Conservation (phyloP, 805 yeast species). For the Starmerella apicola region DNA sequence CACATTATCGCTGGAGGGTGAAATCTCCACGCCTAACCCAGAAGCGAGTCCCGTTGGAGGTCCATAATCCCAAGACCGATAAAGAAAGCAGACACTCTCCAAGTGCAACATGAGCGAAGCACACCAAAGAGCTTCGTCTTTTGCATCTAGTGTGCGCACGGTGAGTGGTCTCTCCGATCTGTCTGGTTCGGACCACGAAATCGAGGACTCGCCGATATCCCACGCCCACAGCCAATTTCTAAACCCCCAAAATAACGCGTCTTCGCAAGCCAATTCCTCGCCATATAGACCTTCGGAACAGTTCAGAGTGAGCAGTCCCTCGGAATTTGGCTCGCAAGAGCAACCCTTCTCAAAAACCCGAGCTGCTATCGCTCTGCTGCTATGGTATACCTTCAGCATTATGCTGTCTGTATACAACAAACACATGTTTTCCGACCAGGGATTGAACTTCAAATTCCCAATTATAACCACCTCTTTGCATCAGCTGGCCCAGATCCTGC, state of each 20-base stretch:
- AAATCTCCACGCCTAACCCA: no score
- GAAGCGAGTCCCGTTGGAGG: no score
- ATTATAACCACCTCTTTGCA: slow-evolving; percentile 74
- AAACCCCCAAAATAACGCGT: no score
- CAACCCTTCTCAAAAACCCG: not conserved
- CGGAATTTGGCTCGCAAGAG: not conserved
- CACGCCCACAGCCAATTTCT: no score
- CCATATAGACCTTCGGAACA: no score
- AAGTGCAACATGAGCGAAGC: no score
- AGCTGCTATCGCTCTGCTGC: slow-evolving; percentile 16
- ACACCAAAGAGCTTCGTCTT: slow-evolving; percentile 4
- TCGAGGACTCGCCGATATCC: slow-evolving; percentile 2
- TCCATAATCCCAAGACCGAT: no score
- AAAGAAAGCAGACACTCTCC: no score
- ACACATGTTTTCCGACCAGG: slow-evolving; percentile 84
- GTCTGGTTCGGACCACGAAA: slow-evolving; percentile 8
- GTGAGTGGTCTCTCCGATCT: slow-evolving; percentile 8
- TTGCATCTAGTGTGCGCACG: slow-evolving; percentile 1
- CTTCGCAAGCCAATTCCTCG: no score
- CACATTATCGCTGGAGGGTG: no score
- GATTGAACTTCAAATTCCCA: slow-evolving; percentile 71
- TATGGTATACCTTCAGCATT: slow-evolving; percentile 31
- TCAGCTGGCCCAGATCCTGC: slow-evolving; percentile 52
- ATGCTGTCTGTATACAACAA: slow-evolving; percentile 54
- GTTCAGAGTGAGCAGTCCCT: no score